Percentiles rank a stretch among this genome's conserved stretches.
These are phyloP conservation scores for Gastrodia elata DNA, from an alignment of 106 monocot species.

Conservation along the genomic window DNA sequence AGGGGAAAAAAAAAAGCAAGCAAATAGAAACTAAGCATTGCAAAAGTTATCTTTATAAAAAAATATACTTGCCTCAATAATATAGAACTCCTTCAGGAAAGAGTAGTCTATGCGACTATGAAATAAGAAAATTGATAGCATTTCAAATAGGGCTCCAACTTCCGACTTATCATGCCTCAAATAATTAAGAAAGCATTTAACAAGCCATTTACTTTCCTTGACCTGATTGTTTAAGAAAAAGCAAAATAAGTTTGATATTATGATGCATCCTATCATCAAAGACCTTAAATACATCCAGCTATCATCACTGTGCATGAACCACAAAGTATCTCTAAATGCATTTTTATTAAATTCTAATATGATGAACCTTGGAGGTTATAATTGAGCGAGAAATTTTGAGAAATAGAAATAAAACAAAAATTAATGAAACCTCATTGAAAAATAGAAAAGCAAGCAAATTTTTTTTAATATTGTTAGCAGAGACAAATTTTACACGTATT, in stretches of 20 bases:
- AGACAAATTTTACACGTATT: background rate
- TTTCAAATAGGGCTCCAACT: conserved; percentile 92
- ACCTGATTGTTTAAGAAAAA: conserved; percentile 49
- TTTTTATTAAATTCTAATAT: background rate
- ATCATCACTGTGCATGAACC: background rate
- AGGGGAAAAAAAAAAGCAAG: background rate
- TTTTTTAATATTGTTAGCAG: too few relatives aligned
- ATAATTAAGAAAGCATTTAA: conserved; percentile 97
- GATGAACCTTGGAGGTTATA: background rate
- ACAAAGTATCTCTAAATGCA: background rate
- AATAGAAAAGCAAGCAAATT: background rate
- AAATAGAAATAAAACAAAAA: background rate
- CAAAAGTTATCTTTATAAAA: background rate
- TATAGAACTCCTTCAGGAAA: conserved; percentile 87
- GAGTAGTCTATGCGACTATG: conserved; percentile 93
- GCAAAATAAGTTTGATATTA: background rate
- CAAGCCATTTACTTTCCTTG: conserved; percentile 96
- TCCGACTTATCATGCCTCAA: conserved; percentile 76
- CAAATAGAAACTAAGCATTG: background rate
- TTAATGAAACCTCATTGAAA: background rate
- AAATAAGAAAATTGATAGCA: conserved; percentile 86
- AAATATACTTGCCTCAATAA: conserved; percentile 61
- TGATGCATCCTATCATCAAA: background rate
- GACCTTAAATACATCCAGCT: background rate
- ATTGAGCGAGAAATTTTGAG: background rate